Percentiles rank a stretch among this genome's conserved stretches.
phyloP scores from a whole-genome alignment of 306 rosid genomes.

The Rubus parviflorus region DNA sequence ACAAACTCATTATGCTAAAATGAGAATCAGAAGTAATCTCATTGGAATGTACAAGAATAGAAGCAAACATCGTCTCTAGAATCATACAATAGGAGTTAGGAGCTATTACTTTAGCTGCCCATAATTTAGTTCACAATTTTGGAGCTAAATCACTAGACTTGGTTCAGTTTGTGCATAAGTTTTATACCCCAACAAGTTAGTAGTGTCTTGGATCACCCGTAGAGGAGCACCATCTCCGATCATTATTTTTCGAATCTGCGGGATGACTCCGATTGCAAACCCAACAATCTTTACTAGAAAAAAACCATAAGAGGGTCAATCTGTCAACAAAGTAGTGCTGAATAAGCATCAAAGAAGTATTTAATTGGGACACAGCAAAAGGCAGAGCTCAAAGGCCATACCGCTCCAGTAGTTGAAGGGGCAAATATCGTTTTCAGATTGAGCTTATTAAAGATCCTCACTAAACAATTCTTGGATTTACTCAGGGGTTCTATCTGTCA shows the following conservation, averaged over 20 bases:
- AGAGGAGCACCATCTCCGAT: conserved; percentile 73
- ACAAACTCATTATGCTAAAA: not conserved
- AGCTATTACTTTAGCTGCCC: not conserved
- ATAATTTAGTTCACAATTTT: not conserved
- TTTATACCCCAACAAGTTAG: conserved; percentile 63
- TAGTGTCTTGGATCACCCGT: conserved; percentile 63
- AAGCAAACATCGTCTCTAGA: not conserved
- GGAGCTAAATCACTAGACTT: not conserved
- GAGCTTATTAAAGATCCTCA: conserved; percentile 31
- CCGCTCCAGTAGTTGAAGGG: conserved; percentile 86
- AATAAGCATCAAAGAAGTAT: not conserved
- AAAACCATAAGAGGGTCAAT: not conserved
- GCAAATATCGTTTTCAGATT: conserved; percentile 62
- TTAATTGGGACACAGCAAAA: not conserved
- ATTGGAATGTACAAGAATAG: not conserved
- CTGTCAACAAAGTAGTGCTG: not conserved
- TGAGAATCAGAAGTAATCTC: not conserved
- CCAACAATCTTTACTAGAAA: conserved; percentile 51
- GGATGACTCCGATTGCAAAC: conserved; percentile 56
- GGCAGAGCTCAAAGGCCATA: conserved; percentile 18
- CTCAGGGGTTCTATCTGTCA: conserved; percentile 40
- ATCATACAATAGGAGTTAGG: not conserved
- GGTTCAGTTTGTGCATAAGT: not conserved
- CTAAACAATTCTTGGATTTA: conserved; percentile 30
- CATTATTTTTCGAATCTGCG: conserved; percentile 41